phyloP scores from a whole-genome alignment of 2,329 filamentous ascomycete genomes.

The Furcasterigmium sp. region DNA sequence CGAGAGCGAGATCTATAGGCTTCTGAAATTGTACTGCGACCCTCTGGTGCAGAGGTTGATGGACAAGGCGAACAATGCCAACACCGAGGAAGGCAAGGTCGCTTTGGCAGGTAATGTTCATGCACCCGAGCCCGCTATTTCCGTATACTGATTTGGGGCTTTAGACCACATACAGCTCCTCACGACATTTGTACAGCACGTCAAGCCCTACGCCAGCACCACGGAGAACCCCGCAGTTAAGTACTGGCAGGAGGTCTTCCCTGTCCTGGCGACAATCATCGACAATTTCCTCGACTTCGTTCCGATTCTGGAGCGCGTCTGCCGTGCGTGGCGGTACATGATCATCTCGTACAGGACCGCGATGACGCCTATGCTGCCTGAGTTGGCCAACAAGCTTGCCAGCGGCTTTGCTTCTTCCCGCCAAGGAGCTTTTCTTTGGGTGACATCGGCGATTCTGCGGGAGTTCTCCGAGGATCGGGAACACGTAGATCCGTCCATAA shows the following conservation, averaged over 20 bases:
- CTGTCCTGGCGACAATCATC: conserved; percentile 77
- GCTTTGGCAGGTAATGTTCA: conserved; percentile 66
- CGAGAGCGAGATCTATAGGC: conserved; percentile 70
- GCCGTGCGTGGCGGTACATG: conserved; percentile 95
- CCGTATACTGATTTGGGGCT: neutral
- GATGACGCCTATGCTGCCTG: conserved; percentile 77
- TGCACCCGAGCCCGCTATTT: neutral
- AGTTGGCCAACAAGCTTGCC: conserved; percentile 83
- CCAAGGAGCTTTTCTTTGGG: conserved; percentile 98
- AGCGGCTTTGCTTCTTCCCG: conserved; percentile 77
- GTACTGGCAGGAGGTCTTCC: conserved; percentile 93
- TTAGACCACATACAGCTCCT: conserved; percentile 85
- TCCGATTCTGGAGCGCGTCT: conserved; percentile 89
- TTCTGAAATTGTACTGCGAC: conserved; percentile 89
- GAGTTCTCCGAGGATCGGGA: conserved; percentile 93
- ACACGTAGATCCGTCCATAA: conserved; percentile 74
- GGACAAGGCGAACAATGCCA: conserved; percentile 78
- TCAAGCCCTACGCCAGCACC: conserved; percentile 65
- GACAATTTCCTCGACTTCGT: conserved; percentile 82
- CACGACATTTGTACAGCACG: conserved; percentile 78
- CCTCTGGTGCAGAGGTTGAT: conserved; percentile 83
- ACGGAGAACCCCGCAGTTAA: conserved; percentile 86
- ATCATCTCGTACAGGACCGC: conserved; percentile 90
- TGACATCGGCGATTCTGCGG: conserved; percentile 86
- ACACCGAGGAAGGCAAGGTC: conserved; percentile 76